Conservation (phyloP, 2,329 filamentous ascomycete genomes). For the Neofusicoccum kwambonambiense region DNA sequence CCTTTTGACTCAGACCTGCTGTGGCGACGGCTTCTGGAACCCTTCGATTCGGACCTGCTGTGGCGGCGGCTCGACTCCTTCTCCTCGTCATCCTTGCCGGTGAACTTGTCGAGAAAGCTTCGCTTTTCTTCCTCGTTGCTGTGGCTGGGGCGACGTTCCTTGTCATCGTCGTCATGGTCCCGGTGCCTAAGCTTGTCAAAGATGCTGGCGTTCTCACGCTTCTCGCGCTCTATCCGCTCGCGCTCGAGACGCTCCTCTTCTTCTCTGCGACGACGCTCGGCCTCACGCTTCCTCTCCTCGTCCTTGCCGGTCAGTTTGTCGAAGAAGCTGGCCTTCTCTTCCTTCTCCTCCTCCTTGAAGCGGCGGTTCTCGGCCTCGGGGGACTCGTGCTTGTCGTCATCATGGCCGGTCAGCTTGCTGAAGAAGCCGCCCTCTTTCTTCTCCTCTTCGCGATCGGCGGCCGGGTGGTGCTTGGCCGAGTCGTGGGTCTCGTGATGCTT, state of each 20-base stretch:
- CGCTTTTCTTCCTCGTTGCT: background rate
- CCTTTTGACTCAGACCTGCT: background rate
- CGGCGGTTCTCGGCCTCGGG: constrained; percentile 16
- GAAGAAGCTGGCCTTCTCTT: constrained; percentile 17
- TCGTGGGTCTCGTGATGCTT: constrained; percentile 10
- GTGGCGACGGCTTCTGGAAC: background rate
- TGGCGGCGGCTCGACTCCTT: background rate
- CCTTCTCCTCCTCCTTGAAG: constrained; percentile 14
- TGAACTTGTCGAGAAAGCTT: constrained; percentile 11
- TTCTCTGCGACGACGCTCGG: constrained; percentile 5
- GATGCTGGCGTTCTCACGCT: constrained; percentile 8
- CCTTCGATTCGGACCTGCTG: constrained; percentile 8
- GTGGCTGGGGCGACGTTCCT: constrained; percentile 7
- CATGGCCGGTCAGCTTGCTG: constrained; percentile 15
- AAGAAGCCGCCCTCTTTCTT: constrained; percentile 13
- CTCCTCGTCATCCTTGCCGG: constrained; percentile 4
- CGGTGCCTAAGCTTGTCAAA: constrained; percentile 10
- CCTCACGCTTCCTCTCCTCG: constrained; percentile 12
- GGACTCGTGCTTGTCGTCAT: constrained; percentile 3
- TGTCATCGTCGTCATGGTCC: constrained; percentile 4
- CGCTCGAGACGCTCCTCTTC: constrained; percentile 8
- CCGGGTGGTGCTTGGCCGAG: constrained; percentile 12
- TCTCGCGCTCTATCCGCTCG: constrained; percentile 8
- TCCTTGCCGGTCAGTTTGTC: constrained; percentile 17
- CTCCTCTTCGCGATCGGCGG: constrained; percentile 12